Conservation (phyloP, 2,329 filamentous ascomycete genomes). For the Trichoderma asperellum region DNA sequence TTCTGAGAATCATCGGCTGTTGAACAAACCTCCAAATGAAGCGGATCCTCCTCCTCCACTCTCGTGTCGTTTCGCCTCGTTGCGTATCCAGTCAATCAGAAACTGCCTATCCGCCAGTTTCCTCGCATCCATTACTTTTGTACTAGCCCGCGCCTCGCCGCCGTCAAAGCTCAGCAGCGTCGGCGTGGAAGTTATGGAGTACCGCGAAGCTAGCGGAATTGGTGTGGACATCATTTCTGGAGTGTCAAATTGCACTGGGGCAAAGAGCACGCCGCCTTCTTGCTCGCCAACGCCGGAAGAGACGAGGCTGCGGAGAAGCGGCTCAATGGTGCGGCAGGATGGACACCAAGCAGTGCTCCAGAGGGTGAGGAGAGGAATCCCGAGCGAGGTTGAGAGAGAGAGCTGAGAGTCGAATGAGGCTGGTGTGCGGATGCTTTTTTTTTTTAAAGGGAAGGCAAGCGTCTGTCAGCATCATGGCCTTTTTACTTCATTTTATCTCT, state of each 20-base stretch:
- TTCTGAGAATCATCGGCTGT: conserved; percentile 35
- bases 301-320: conserved; percentile 54
- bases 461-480: background rate
- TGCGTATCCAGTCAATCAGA: conserved; percentile 58
- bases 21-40: conserved; percentile 49
- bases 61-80: conserved; percentile 53
- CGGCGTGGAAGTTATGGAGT: conserved; percentile 62
- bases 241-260: conserved; percentile 59
- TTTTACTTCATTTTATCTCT: background rate
- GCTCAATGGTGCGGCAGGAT: conserved; percentile 56
- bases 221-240: conserved; percentile 56
- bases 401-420: conserved; percentile 60
- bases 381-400: conserved; percentile 57
- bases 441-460: background rate
- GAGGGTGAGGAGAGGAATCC: conserved; percentile 60
- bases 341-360: conserved; percentile 64
- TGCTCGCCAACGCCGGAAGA: conserved; percentile 56
- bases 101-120: conserved; percentile 54
- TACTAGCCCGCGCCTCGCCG: conserved; percentile 54
- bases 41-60: conserved; percentile 48
- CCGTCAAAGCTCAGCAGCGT: conserved; percentile 62
- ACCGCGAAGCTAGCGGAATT: conserved; percentile 52
- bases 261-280: conserved; percentile 60
- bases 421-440: conserved; percentile 55
- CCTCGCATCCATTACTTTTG: conserved; percentile 54